These are phyloP conservation scores for Candida sithepensis DNA, from an alignment of 805 yeast genomes.

Conservation along the genomic window DNA sequence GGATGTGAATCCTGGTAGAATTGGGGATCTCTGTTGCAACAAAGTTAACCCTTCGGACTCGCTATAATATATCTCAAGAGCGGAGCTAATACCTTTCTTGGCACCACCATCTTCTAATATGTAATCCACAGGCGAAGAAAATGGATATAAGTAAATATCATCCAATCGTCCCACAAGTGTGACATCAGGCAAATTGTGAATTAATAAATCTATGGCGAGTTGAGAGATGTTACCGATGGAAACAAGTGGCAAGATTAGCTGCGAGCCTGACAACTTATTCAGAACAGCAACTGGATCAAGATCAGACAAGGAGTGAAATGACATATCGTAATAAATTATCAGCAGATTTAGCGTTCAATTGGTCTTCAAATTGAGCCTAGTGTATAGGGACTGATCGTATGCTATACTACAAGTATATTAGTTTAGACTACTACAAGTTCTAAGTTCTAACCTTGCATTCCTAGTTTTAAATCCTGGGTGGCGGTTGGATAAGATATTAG, in stretches of 20 bases:
- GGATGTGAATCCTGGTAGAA: slow-evolving; percentile 58
- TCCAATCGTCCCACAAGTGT: slow-evolving; percentile 53
- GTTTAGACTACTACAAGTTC: too few species aligned
- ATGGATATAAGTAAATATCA: slow-evolving; percentile 67
- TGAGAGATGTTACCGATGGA: slow-evolving; percentile 92
- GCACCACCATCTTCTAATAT: slow-evolving; percentile 8
- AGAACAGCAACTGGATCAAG: slow-evolving; percentile 22
- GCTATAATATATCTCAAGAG: slow-evolving; percentile 61
- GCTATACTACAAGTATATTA: too few species aligned
- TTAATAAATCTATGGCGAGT: slow-evolving; percentile 65
- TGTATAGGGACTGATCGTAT: too few species aligned
- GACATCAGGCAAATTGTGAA: slow-evolving; percentile 54
- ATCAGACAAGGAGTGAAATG: slow-evolving; percentile 23
- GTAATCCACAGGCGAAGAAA: slow-evolving; percentile 74
- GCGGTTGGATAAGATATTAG: too few species aligned
- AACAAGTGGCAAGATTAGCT: slow-evolving; percentile 71
- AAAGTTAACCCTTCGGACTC: slow-evolving; percentile 42
- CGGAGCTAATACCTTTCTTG: slow-evolving; percentile 34
- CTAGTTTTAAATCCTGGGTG: too few species aligned
- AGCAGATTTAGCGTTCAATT: not conserved
- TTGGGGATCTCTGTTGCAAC: slow-evolving; percentile 83
- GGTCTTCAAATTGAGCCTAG: too few species aligned
- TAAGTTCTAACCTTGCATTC: too few species aligned
- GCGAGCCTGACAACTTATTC: slow-evolving; percentile 29
- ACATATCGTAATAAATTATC: slow-evolving; percentile 15